Percentiles rank a stretch among this genome's conserved stretches.
Evolutionary conservation across 352 stramenopile species (phyloP).

Genomic region (Phytophthora pisi): DNA sequence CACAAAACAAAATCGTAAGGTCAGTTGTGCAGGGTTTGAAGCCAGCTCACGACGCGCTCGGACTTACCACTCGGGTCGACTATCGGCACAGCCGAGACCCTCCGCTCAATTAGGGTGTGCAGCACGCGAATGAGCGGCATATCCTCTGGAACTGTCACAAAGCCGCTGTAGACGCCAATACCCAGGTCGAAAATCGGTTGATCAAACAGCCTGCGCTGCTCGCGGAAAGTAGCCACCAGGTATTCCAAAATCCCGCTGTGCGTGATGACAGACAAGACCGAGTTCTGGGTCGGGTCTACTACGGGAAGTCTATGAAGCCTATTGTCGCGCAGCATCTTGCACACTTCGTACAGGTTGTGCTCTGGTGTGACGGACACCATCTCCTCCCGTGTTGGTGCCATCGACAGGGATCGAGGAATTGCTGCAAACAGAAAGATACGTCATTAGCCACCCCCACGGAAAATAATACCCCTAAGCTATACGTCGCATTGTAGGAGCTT

Average conservation of each 20-base stretch:
- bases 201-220: conserved; percentile 97
- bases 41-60: not conserved
- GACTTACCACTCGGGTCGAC: conserved; percentile 79
- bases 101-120: conserved; percentile 82
- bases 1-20: conserved; percentile 11
- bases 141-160: conserved; percentile 93
- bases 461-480: not conserved
- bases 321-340: conserved; percentile 85
- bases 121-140: conserved; percentile 95
- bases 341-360: conserved; percentile 91
- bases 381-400: conserved; percentile 57
- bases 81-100: conserved; percentile 86
- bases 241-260: conserved; percentile 95
- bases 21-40: not conserved
- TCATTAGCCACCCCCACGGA: conserved; percentile 9
- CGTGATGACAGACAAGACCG: conserved; percentile 93
- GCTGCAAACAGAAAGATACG: conserved; percentile 64
- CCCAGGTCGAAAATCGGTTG: conserved; percentile 95
- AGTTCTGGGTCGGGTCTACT: conserved; percentile 93
- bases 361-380: conserved; percentile 89
- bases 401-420: conserved; percentile 85
- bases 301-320: conserved; percentile 95
- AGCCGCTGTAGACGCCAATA: conserved; percentile 94
- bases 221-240: conserved; percentile 96
- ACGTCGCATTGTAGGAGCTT: conserved; percentile 3